phyloP scores from a whole-genome alignment of 352 stramenopile genomes.

The Globisporangium paroecandrum region DNA sequence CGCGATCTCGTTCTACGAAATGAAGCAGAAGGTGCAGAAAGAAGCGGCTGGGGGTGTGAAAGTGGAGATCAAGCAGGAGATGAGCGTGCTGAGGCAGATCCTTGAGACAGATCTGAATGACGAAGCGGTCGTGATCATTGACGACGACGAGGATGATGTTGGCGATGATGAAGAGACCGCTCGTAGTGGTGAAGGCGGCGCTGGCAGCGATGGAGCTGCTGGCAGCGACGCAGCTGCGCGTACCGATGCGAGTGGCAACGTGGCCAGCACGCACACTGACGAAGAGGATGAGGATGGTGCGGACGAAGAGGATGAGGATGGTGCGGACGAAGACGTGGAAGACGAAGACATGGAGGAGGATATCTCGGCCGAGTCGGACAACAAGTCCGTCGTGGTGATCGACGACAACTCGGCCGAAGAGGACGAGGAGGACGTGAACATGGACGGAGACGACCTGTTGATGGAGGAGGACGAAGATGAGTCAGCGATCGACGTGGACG shows the following conservation, averaged over 20 bases:
- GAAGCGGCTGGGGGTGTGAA: conserved; percentile 5
- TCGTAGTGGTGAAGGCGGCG: conserved; percentile 1
- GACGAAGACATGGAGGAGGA: conserved; percentile 33
- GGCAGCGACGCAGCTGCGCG: not conserved
- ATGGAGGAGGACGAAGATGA: conserved; percentile 35
- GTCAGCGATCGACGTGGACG: conserved; percentile 27
- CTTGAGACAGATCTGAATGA: conserved; percentile 47
- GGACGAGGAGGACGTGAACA: conserved; percentile 22
- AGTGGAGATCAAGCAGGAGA: conserved; percentile 33
- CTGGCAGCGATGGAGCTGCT: not conserved
- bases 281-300: conserved; percentile 23
- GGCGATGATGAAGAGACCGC: conserved; percentile 20
- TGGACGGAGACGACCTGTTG: conserved; percentile 27
- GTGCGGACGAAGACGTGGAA: conserved; percentile 24
- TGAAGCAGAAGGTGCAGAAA: conserved; percentile 21
- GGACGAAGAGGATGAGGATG: conserved; percentile 26
- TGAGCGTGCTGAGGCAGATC: conserved; percentile 44
- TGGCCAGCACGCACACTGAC: conserved; percentile 14
- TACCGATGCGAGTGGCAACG: not conserved
- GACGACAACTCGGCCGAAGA: conserved; percentile 15
- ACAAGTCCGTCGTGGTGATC: conserved; percentile 16
- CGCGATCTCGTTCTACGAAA: conserved; percentile 65
- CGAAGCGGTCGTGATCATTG: conserved; percentile 50
- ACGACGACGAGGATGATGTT: conserved; percentile 31
- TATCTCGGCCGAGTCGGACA: conserved; percentile 13